Evolutionary conservation across 208 protist genomes (phyloP), one percentile per base, ranked within the genome.

Genomic region (Leishmania martiniquensis): DNA sequence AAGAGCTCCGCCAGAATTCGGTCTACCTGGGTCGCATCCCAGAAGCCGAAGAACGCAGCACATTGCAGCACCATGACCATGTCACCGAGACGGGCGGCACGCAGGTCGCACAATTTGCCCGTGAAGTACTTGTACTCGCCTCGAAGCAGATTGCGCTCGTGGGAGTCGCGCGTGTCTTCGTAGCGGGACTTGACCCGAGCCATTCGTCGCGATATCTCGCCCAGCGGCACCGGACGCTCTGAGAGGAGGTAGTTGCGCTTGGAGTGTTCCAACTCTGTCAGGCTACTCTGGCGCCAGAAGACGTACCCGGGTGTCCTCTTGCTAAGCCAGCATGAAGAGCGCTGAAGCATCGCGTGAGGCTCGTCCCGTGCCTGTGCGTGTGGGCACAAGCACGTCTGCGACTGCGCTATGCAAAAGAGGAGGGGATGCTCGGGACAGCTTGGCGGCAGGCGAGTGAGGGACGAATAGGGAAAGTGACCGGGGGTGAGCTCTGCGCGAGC

Each of bases 61-160:
- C 89, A 95, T 78, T 95, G 83, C 47, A 97, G 80, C 69, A 96
- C 94, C 10, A 85, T 88, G 25, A 98, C 86, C 77, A 96, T 88
- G 81, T 97, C 95, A 44, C 84, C 75, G 12, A 82, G 65, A 0
- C 87, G 89, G 7, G 93, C 85, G 13, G 86, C 89, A 20, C 91
- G 87, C 52, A 93, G 67, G 76, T 97, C 92, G 76, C 91, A 95
- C 57, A 93, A 76, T 80, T 98, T 98, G 0, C 95, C 95, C n/a
- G 86, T 95, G 80, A 96, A 98, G 82, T 97, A 98, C 87, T 98
- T 98, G 92, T 98, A 98, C 87, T 98, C 95, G 15, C 95, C 95
- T 0, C 92, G 87, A n/a, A 98, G 87, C 9, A 98, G 79, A 65
- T 81, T 94, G 51, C 88, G 87, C 81, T 97, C 93, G 77, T 96